Conservation (phyloP, 2,329 filamentous ascomycete species). For the Epichloe typhina region DNA sequence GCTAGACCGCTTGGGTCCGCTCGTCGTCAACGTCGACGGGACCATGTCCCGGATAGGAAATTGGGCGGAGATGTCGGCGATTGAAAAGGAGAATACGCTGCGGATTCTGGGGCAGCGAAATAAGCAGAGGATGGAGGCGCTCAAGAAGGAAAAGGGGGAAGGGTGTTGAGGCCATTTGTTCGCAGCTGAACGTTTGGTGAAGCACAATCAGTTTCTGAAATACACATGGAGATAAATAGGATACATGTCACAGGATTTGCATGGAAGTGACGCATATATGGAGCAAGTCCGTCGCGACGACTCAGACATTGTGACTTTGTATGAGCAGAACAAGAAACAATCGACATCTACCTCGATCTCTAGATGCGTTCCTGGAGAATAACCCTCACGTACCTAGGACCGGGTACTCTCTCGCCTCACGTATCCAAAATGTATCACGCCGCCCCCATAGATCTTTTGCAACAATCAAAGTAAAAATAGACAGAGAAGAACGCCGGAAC, state of each 20-base stretch:
- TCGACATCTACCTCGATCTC: background rate
- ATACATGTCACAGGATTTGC: background rate
- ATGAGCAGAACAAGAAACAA: background rate
- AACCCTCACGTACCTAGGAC: background rate
- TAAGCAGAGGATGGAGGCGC: slow-evolving; percentile 41
- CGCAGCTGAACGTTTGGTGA: too few species aligned
- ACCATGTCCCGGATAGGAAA: slow-evolving; percentile 58
- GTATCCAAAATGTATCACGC: background rate
- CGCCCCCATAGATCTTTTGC: background rate
- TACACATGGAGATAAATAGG: too few species aligned
- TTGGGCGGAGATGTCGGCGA: slow-evolving; percentile 57
- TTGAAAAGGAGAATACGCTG: slow-evolving; percentile 54
- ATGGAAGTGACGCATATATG: too few species aligned
- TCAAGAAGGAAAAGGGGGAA: slow-evolving; percentile 20
- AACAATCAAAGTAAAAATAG: background rate
- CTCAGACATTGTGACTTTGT: background rate
- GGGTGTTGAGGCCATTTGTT: too few species aligned
- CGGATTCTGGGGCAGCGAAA: slow-evolving; percentile 57
- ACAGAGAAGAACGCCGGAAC: background rate
- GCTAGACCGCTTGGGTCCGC: slow-evolving; percentile 56
- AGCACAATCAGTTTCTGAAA: too few species aligned
- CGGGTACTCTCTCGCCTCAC: background rate
- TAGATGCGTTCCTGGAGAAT: background rate
- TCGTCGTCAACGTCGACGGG: slow-evolving; percentile 63
- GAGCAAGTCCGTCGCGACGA: background rate